A percentile compares a stretch with the other conserved stretches of the same genome.
phyloP scores from a whole-genome alignment of 2,329 filamentous ascomycete species.

The Parafenestella ontariensis region DNA sequence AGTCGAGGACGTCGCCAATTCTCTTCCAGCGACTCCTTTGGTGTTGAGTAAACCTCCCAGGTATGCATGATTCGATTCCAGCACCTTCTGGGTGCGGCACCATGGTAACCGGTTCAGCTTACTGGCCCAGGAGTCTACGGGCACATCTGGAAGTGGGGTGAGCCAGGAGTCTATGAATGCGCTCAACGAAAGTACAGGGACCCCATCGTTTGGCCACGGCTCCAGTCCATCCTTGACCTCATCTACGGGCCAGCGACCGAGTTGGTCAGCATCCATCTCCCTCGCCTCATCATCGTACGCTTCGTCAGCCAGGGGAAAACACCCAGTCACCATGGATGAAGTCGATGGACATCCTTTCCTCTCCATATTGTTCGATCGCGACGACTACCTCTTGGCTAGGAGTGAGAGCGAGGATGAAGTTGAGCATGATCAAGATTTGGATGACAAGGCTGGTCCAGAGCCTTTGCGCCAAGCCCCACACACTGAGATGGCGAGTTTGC shows the following conservation, averaged over 20 bases:
- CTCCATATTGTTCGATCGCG: constrained; percentile 25
- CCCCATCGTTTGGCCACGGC: constrained; percentile 7
- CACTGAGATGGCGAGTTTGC: constrained; percentile 1
- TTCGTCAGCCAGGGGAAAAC: constrained; percentile 14
- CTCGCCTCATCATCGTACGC: constrained; percentile 7
- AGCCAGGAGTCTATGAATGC: constrained; percentile 19
- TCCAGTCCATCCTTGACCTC: constrained; percentile 18
- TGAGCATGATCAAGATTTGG: constrained; percentile 1
- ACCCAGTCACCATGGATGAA: not conserved
- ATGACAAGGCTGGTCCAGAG: constrained; percentile 21
- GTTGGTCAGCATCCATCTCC: constrained; percentile 7
- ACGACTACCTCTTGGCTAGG: constrained; percentile 24
- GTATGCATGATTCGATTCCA: constrained; percentile 16
- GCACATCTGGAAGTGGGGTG: constrained; percentile 17
- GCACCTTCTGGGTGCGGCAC: constrained; percentile 7
- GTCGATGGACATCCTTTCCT: constrained; percentile 14
- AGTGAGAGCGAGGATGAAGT: constrained; percentile 17
- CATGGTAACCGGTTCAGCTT: constrained; percentile 25
- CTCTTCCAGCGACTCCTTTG: constrained; percentile 17
- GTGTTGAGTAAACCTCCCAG: constrained; percentile 19
- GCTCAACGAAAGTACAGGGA: constrained; percentile 7
- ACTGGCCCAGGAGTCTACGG: constrained; percentile 25
- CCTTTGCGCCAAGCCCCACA: constrained; percentile 7
- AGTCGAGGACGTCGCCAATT: constrained; percentile 26
- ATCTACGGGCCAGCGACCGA: constrained; percentile 10